Evolutionary conservation across 371 early-diverging fungal genomes (phyloP).

Genomic region (Nosema muscidifuracis): DNA sequence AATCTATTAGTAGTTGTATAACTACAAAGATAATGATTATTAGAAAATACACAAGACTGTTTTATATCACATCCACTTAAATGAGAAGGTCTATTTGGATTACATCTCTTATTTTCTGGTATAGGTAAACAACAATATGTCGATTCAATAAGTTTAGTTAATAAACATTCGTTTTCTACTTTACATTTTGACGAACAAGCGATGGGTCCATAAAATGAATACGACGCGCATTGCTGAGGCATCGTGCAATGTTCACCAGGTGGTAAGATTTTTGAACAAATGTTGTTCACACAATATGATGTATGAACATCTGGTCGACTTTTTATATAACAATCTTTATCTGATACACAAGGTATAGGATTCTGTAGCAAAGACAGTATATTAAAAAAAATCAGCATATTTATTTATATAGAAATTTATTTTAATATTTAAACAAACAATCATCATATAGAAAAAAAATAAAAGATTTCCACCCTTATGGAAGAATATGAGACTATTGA

Average conservation of each 20-base stretch:
- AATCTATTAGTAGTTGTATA: slow-evolving; percentile 36
- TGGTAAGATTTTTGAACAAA: slow-evolving; percentile 57
- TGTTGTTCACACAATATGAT: slow-evolving; percentile 60
- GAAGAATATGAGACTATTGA: slow-evolving; percentile 50
- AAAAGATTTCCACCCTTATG: slow-evolving; percentile 1
- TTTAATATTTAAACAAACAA: no score
- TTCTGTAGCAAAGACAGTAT: not conserved
- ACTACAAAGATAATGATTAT: slow-evolving; percentile 57
- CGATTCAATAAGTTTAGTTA: slow-evolving; percentile 15
- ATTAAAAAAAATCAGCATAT: slow-evolving; percentile 19
- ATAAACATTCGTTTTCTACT: slow-evolving; percentile 46
- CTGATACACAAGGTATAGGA: slow-evolving; percentile 38
- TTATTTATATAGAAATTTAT: slow-evolving; percentile 34
- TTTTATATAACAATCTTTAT: slow-evolving; percentile 58
- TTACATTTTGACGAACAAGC: slow-evolving; percentile 61
- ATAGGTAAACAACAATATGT: slow-evolving; percentile 61
- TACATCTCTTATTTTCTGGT: slow-evolving; percentile 60
- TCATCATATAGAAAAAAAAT: not conserved
- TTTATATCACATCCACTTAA: slow-evolving; percentile 60
- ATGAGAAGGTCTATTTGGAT: slow-evolving; percentile 48
- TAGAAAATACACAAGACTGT: slow-evolving; percentile 51
- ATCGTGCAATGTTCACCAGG: slow-evolving; percentile 51
- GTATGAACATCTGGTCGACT: slow-evolving; percentile 57
- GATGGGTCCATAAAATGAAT: slow-evolving; percentile 62
- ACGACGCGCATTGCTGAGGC: slow-evolving; percentile 63